Conservation (phyloP, 1,139 yeast species). For the Candida tetrigidarum region DNA sequence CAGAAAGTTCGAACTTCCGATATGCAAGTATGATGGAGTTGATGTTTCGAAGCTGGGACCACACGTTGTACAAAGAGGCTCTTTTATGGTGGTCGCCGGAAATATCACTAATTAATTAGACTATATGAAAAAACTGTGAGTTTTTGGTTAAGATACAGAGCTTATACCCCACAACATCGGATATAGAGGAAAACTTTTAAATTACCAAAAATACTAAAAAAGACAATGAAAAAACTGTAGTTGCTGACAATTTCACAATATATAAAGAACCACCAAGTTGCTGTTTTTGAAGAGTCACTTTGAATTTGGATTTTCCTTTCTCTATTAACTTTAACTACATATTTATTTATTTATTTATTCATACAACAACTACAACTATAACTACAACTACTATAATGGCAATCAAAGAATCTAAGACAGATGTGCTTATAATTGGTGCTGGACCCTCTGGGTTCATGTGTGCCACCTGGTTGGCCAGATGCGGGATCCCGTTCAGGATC, state of each 20-base stretch:
- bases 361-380: not conserved
- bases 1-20: no score
- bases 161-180: constrained; percentile 2
- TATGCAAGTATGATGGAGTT: no score
- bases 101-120: no score
- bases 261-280: constrained; percentile 3
- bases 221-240: no score
- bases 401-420: constrained; percentile 27
- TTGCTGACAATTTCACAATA: not conserved
- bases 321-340: not conserved
- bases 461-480: constrained; percentile 32
- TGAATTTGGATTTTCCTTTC: not conserved
- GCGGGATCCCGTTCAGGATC: constrained; percentile 32
- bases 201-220: not conserved
- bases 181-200: not conserved
- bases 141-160: not conserved
- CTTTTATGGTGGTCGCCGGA: not conserved
- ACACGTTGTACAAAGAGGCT: no score
- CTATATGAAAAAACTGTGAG: no score
- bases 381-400: constrained; percentile 1
- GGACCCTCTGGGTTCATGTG: constrained; percentile 40
- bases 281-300: constrained; percentile 1
- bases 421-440: constrained; percentile 39
- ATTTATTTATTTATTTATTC: not conserved
- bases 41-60: no score